These are phyloP conservation scores for Neckera pumila DNA, from an alignment of 225 moss, liverwort and hornwort species.

Conservation along the genomic window DNA sequence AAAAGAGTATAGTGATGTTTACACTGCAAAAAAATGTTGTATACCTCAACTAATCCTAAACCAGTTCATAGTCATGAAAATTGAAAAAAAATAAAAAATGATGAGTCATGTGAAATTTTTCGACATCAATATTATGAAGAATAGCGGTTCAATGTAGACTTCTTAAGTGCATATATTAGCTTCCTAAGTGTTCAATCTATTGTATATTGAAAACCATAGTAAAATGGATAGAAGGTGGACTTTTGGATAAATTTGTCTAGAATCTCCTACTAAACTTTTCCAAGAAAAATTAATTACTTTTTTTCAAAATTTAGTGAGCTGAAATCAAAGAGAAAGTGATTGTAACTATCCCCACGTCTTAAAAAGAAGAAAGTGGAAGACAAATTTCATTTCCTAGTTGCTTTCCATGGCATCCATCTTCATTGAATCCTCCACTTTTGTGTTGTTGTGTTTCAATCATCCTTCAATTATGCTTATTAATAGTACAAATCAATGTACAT, in stretches of 20 bases:
- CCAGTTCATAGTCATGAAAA: neutral
- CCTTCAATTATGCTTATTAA: neutral
- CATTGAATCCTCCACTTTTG: neutral
- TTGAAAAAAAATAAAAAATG: neutral
- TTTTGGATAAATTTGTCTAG: rapidly evolving
- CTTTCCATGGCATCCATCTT: neutral
- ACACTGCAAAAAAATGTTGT: neutral
- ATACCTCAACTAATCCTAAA: neutral
- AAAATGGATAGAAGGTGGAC: rapidly evolving
- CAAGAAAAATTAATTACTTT: neutral
- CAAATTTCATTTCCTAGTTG: neutral
- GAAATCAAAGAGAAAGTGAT: neutral
- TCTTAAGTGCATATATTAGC: neutral
- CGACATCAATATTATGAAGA: neutral
- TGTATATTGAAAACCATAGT: rapidly evolving
- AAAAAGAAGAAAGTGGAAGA: neutral
- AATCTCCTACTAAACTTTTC: rapidly evolving
- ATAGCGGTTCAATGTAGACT: neutral
- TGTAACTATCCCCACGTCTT: neutral
- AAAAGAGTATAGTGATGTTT: neutral
- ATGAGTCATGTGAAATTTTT: neutral
- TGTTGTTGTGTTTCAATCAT: neutral
- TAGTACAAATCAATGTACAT: neutral
- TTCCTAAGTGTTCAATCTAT: neutral
- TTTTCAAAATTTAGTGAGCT: neutral